A percentile compares a stretch with the other conserved stretches of the same genome.
Conservation (phyloP, 768 basidiomycete species). For the Myochromella boudieri region DNA sequence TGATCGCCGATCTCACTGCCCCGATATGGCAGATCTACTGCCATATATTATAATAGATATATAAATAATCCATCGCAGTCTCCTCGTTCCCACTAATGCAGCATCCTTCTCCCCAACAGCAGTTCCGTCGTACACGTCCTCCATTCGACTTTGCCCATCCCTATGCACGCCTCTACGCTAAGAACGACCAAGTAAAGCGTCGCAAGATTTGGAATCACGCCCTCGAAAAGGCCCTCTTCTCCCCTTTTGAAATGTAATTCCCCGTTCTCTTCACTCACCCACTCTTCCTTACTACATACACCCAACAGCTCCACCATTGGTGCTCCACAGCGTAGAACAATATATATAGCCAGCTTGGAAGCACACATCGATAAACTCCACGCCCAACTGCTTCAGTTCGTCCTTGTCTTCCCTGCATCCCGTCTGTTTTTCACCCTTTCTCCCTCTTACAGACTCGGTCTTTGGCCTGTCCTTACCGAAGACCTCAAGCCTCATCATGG, state of each 20-base stretch:
- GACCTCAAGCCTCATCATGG: constrained; percentile 65
- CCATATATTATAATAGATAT: too few relatives aligned
- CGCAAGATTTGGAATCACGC: constrained; percentile 79
- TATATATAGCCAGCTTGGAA: constrained; percentile 73
- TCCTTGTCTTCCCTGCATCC: constrained; percentile 7
- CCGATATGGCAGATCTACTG: too few relatives aligned
- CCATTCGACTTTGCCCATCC: constrained; percentile 70
- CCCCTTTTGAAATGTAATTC: constrained; percentile 62
- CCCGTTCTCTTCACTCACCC: background rate
- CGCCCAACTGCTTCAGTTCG: constrained; percentile 47
- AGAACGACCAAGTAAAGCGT: constrained; percentile 62
- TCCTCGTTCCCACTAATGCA: too few relatives aligned
- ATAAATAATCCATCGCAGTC: too few relatives aligned
- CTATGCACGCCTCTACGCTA: constrained; percentile 68
- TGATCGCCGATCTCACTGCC: too few relatives aligned
- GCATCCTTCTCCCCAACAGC: too few relatives aligned
- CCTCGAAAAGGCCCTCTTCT: constrained; percentile 71
- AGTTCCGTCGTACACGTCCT: too few relatives aligned
- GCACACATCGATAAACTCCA: constrained; percentile 71
- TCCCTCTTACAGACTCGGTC: constrained; percentile 33
- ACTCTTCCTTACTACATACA: background rate
- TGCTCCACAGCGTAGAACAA: constrained; percentile 64
- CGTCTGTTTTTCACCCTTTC: background rate
- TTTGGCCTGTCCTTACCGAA: constrained; percentile 55
- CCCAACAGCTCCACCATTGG: constrained; percentile 59